These are phyloP conservation scores for Colletotrichum sp. DNA, from an alignment of 2,329 filamentous ascomycete species.

Conservation along the genomic window DNA sequence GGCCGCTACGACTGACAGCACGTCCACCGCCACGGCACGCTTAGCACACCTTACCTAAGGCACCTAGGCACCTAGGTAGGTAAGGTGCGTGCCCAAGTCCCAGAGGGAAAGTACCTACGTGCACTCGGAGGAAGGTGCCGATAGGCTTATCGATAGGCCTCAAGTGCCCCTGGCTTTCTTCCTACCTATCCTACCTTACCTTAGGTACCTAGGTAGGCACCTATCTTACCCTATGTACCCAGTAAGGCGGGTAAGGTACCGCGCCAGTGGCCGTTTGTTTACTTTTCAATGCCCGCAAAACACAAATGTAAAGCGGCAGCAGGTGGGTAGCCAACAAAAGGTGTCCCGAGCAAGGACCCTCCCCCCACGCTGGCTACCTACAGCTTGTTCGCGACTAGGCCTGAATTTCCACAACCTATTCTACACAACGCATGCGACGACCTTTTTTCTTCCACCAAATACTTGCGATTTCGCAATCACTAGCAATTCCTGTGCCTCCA, in stretches of 20 bases:
- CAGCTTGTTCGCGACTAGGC: neutral
- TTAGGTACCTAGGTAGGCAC: no score
- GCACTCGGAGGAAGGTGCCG: no score
- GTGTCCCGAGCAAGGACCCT: neutral
- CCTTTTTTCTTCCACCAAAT: neutral
- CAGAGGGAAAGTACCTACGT: no score
- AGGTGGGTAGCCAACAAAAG: neutral
- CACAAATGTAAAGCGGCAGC: neutral
- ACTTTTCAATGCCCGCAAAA: neutral
- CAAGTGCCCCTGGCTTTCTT: no score
- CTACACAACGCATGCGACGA: neutral
- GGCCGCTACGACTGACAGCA: neutral
- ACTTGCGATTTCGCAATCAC: neutral
- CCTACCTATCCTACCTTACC: no score
- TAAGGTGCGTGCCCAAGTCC: no score
- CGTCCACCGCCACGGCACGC: neutral
- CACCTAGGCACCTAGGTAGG: no score
- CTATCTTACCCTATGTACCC: no score
- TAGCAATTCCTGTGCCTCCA: neutral
- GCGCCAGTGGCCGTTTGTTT: neutral
- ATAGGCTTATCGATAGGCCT: no score
- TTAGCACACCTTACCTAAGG: neutral
- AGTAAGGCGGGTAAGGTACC: neutral
- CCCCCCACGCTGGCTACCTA: neutral
- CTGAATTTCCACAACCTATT: neutral